Conservation (phyloP, 257 asterid species). For the Haberlea rhodopensis region DNA sequence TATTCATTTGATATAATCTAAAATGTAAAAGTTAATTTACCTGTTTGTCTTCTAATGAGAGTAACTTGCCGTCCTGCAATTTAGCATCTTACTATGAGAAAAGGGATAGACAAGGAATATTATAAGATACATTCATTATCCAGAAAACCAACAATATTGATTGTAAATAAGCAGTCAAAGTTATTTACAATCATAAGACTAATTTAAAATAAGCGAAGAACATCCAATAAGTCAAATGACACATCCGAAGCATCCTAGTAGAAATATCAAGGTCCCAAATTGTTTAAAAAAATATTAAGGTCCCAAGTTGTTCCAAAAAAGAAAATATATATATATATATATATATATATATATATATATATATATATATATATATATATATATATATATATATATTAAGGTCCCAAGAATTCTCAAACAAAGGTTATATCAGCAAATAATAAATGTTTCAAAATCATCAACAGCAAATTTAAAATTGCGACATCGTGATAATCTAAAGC, state of each 20-base stretch:
- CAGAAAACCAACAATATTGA: not conserved
- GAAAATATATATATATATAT: too few relatives aligned
- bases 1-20: not conserved
- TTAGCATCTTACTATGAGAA: conserved; percentile 13
- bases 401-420: not conserved
- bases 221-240: not conserved
- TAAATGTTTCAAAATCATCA: not conserved
- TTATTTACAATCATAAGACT: not conserved
- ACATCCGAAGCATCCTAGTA: conserved; percentile 8
- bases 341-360: too few relatives aligned
- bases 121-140: conserved; percentile 2
- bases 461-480: too few relatives aligned
- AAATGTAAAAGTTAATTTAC: conserved; percentile 36
- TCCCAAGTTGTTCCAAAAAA: not conserved
- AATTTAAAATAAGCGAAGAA: not conserved
- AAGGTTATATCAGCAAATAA: not conserved
- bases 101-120: not conserved
- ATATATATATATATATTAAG: not conserved
- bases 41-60: conserved; percentile 74
- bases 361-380: too few relatives aligned
- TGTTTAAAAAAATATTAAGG: not conserved
- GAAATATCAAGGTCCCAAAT: not conserved
- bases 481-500: too few relatives aligned
- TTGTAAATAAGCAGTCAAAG: not conserved
- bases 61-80: conserved; percentile 72